phyloP scores from a whole-genome alignment of 2,329 filamentous ascomycete genomes.

The Karstenula rhodostoma region DNA sequence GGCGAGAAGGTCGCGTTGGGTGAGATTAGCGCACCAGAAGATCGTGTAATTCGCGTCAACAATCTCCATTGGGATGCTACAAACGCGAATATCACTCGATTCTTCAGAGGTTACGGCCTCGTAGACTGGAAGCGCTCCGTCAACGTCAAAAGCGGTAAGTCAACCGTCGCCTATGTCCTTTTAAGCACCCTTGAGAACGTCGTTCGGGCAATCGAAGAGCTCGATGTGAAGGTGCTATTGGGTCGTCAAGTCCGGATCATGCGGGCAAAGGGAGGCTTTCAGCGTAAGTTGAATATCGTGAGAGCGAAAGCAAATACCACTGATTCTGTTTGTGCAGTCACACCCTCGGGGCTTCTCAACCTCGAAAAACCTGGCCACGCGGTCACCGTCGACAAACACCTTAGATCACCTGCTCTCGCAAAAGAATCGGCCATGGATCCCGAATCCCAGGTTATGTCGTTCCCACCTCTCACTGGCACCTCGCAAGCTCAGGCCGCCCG shows the following conservation, averaged over 20 bases:
- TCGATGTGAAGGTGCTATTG: constrained; percentile 5
- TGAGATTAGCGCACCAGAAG: constrained; percentile 2
- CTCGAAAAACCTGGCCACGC: background rate
- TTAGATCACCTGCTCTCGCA: background rate
- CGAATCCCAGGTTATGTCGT: background rate
- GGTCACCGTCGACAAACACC: background rate
- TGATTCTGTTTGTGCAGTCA: background rate
- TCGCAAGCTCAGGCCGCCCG: background rate
- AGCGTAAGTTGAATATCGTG: background rate
- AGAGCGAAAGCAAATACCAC: background rate
- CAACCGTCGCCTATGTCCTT: constrained; percentile 5
- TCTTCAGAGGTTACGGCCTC: constrained; percentile 10
- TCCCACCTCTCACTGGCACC: background rate
- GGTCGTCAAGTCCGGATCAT: constrained; percentile 10
- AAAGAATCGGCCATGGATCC: background rate
- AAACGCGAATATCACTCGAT: background rate
- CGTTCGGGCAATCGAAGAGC: background rate
- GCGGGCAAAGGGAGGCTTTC: constrained; percentile 11
- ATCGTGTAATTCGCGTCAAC: constrained; percentile 12
- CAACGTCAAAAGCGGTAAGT: constrained; percentile 6
- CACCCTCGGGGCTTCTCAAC: background rate
- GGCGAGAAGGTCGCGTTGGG: constrained; percentile 8
- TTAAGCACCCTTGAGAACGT: constrained; percentile 6
- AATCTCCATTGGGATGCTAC: constrained; percentile 9
- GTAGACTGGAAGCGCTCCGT: constrained; percentile 9